Percentiles rank a stretch among this genome's conserved stretches.
Evolutionary conservation across 805 yeast genomes (phyloP).

Genomic region (Brettanomyces sp.): DNA sequence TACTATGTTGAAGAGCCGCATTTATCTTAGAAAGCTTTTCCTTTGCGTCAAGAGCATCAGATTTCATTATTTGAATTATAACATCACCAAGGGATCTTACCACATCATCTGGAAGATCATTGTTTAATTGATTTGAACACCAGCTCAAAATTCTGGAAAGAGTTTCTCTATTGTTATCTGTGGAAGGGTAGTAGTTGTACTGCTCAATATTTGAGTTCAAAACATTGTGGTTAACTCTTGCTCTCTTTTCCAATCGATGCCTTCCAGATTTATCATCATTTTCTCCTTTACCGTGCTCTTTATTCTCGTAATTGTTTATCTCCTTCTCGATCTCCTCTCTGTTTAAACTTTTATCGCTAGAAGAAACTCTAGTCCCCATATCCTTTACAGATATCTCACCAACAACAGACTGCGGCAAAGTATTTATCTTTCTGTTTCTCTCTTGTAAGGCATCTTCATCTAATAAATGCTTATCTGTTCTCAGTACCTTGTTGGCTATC

Average conservation of each 20-base stretch:
- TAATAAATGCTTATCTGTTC: constrained; percentile 45
- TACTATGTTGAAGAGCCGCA: constrained; percentile 32
- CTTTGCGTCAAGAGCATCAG: constrained; percentile 31
- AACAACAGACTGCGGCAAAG: constrained; percentile 62
- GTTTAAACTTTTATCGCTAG: constrained; percentile 9
- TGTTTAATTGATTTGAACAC: constrained; percentile 46
- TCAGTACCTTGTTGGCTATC: constrained; percentile 69
- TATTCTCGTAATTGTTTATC: constrained; percentile 5
- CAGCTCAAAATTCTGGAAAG: constrained; percentile 54
- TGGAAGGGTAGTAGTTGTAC: constrained; percentile 55
- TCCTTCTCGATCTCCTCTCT: constrained; percentile 8
- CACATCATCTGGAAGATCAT: constrained; percentile 69
- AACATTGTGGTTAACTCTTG: not conserved
- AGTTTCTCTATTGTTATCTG: constrained; percentile 36
- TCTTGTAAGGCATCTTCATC: constrained; percentile 30
- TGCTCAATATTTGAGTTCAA: constrained; percentile 30
- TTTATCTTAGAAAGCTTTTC: constrained; percentile 43
- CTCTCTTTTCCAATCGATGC: constrained; percentile 2
- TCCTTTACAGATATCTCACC: constrained; percentile 63
- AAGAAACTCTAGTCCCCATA: constrained; percentile 39
- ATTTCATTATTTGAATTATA: constrained; percentile 44
- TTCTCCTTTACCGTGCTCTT: constrained; percentile 5
- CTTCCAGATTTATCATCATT: constrained; percentile 2
- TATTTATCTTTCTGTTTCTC: constrained; percentile 33
- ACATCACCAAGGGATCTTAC: constrained; percentile 66